Conservation (phyloP, 495 filamentous ascomycete species). For the Collariella sp. region DNA sequence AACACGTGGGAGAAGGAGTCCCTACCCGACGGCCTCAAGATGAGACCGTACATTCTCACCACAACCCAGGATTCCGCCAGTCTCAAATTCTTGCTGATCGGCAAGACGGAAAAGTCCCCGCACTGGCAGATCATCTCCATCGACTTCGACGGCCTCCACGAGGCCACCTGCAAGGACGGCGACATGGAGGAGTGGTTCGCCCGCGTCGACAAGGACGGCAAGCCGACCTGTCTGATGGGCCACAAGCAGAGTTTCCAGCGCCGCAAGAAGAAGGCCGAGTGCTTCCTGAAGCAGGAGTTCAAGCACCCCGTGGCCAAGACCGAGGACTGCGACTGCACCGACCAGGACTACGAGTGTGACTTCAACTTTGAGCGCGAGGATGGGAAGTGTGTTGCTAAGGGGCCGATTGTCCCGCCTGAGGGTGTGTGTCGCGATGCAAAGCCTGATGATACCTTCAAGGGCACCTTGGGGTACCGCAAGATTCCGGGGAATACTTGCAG, state of each 20-base stretch:
- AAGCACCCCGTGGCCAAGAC: slow-evolving; percentile 57
- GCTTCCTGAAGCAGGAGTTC: slow-evolving; percentile 81
- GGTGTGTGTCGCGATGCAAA: slow-evolving; percentile 56
- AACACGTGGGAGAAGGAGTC: slow-evolving; percentile 62
- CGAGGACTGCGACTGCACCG: slow-evolving; percentile 68
- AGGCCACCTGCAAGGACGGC: slow-evolving; percentile 64
- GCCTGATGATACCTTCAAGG: slow-evolving; percentile 60
- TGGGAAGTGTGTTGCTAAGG: slow-evolving; percentile 48
- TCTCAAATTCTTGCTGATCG: slow-evolving; percentile 75
- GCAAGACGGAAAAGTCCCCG: slow-evolving; percentile 36
- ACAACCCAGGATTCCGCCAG: slow-evolving; percentile 86
- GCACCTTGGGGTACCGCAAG: slow-evolving; percentile 79
- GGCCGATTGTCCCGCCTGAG: slow-evolving; percentile 46
- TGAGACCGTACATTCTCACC: slow-evolving; percentile 61
- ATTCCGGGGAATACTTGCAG: slow-evolving; percentile 88
- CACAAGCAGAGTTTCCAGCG: slow-evolving; percentile 76
- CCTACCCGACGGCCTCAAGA: slow-evolving; percentile 51
- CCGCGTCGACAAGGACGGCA: slow-evolving; percentile 64
- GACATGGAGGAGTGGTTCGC: slow-evolving; percentile 89
- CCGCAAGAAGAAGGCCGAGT: slow-evolving; percentile 75
- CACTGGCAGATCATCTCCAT: slow-evolving; percentile 57
- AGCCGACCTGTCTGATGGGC: slow-evolving; percentile 88
- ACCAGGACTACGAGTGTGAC: slow-evolving; percentile 87
- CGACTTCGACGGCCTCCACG: slow-evolving; percentile 75
- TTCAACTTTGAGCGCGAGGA: slow-evolving; percentile 68